Evolutionary conservation across 2,329 filamentous ascomycete species (phyloP), one percentile per base, ranked within the genome.

Genomic region (Lecanicillium sp.): DNA sequence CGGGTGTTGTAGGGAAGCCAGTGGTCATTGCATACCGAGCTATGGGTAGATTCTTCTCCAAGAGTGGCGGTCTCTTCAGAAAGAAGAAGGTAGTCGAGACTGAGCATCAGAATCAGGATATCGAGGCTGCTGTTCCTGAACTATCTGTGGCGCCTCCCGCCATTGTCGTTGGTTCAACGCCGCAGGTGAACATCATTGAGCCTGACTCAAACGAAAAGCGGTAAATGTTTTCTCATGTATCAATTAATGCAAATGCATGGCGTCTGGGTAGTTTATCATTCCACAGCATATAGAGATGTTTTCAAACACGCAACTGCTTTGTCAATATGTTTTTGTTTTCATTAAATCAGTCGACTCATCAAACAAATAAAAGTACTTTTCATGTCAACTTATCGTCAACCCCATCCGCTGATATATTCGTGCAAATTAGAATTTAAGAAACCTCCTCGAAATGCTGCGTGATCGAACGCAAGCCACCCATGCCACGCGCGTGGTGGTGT

Each of bases 161-260:
- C 0, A 49, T 49, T 40, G 48, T 49, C 9, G 35, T 49, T 9
- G 38, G 15, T 29, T 40, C 44, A 15, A 49, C 41, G 4, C 48
- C 48, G 1, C 48, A 49, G 27, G 33, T 45, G 20, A 40, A 45
- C 2, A 40, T 45, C 11, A 49, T 27, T 2, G 41, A 23, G 10
- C 40, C 48, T 6, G 27, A 44, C 17, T 8, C 20, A 1, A 17
- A 37, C n/a, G 48, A 49, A 27, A 49, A 49, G 35, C 37, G 33
- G 7, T 11, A 24, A n/a, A n/a, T n/a, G 17, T 7, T 20, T 4
- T 49, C 14, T 43, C 20, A 26, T 43, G 21, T 48, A 40, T 45
- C 43, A 59, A 63, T 19, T 54, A 5, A 11, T 17, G 24, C n/a
- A 2, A 3, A 32, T 26, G 36, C 11, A 19, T 24, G 36, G 35